A percentile compares a stretch with the other conserved stretches of the same genome.
These are phyloP conservation scores for Solioccasus polychromus DNA, from an alignment of 768 basidiomycete genomes.

Conservation along the genomic window DNA sequence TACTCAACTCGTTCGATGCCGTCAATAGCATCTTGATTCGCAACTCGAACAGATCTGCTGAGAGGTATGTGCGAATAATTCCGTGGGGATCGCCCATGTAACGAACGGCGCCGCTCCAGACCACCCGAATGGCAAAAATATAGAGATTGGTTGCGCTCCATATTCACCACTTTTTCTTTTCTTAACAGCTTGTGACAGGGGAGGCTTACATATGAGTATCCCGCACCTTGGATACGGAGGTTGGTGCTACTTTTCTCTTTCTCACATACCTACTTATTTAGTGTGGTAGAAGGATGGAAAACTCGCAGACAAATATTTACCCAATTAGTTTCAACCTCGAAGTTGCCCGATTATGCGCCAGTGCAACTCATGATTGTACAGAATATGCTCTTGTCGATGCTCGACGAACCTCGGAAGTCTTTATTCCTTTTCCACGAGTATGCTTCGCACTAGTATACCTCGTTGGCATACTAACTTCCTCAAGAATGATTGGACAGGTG, in stretches of 20 bases:
- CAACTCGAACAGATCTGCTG: slow-evolving; percentile 2
- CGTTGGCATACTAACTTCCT: background rate
- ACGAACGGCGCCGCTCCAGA: background rate
- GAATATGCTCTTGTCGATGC: background rate
- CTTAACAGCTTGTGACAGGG: background rate
- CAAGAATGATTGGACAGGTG: slow-evolving; percentile 4
- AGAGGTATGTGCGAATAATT: background rate
- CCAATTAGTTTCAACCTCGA: slow-evolving; percentile 1
- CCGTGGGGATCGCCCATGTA: background rate
- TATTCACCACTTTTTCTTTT: background rate
- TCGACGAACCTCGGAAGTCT: background rate
- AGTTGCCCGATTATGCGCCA: slow-evolving; percentile 2
- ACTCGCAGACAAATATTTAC: slow-evolving; percentile 2
- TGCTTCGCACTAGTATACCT: background rate
- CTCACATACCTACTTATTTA: too few species aligned
- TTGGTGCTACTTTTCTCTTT: too few species aligned
- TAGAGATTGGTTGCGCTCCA: background rate
- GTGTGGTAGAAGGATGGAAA: slow-evolving; percentile 5
- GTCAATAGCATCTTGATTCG: slow-evolving; percentile 1
- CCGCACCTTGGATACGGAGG: slow-evolving; percentile 8
- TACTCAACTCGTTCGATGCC: slow-evolving; percentile 7
- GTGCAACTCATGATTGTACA: background rate
- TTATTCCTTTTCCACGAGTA: slow-evolving; percentile 2
- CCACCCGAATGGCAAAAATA: slow-evolving; percentile 3
- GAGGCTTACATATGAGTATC: slow-evolving; percentile 2